Conservation (phyloP, 2,329 filamentous ascomycete genomes). For the Aureobasidium sp. region DNA sequence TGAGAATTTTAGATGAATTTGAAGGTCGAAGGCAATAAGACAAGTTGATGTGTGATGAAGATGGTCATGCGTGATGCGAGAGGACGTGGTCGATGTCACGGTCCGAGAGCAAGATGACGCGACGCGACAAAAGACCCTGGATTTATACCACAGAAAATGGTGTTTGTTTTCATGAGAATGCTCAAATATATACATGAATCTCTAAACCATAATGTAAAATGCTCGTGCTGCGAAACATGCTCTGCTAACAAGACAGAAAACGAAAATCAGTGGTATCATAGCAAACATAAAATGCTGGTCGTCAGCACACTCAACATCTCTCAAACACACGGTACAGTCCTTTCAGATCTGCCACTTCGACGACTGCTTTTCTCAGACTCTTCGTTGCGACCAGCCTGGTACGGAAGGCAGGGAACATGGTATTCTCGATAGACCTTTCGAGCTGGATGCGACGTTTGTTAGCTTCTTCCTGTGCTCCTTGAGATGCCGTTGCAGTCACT, state of each 20-base stretch:
- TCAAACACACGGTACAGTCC: slow-evolving; percentile 93
- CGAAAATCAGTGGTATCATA: background rate
- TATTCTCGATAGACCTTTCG: slow-evolving; percentile 68
- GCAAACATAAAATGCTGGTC: background rate
- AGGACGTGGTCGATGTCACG: background rate
- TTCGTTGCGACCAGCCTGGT: slow-evolving; percentile 74
- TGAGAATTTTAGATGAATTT: background rate
- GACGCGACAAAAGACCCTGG: background rate
- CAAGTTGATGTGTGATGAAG: background rate
- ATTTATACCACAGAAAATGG: too few relatives aligned
- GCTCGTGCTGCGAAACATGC: background rate
- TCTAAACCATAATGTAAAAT: background rate
- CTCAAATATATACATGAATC: background rate
- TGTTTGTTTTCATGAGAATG: background rate
- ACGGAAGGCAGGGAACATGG: slow-evolving; percentile 85
- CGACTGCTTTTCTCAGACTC: slow-evolving; percentile 63
- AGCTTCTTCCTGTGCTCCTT: slow-evolving; percentile 23
- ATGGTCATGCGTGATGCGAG: background rate
- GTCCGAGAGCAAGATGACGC: background rate
- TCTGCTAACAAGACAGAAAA: background rate
- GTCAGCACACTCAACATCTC: slow-evolving; percentile 54
- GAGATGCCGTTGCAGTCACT: slow-evolving; percentile 43
- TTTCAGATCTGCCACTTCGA: slow-evolving; percentile 88
- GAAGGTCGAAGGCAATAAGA: background rate
- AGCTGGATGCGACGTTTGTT: slow-evolving; percentile 50